Evolutionary conservation across 2,329 filamentous ascomycete species (phyloP), one percentile per base, ranked within the genome.

Genomic region (Talaromyces rugulosus): DNA sequence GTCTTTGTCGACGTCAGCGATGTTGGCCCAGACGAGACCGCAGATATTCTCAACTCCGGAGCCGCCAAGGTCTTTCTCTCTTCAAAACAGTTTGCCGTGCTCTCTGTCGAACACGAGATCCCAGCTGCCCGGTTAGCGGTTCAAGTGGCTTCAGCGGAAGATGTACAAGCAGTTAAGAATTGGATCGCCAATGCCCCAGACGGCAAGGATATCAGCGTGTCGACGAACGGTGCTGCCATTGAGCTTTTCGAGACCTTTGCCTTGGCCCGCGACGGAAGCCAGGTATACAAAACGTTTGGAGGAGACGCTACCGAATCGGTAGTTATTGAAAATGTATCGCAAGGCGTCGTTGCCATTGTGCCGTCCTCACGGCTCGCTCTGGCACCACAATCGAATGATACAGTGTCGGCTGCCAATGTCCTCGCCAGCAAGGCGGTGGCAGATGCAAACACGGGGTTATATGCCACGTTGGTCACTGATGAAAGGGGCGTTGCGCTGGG

Each of bases 381-480:
- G 55, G 86, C 89, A 68, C 81, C 85, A 51, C 83, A 89, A 56
- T 74, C 83, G 11, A 79, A 82, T 51, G 73, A 83, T 18, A 81
- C 82, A 58, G 79, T 97, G 30, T 87, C 87, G 42, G 84, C 91
- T 5, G 83, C 87, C 12, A 87, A 86, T 69, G 78, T 97, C 33
- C 82, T 98, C 64, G 85, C 91, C 57, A 83, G 86, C 2, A 87
- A 88, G 66, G 92, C 92, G 77, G 88, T 85, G 65, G 91, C 90
- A 44, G 95, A 99, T 75, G 85, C 92, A 65, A 77, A 86, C 4
- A 96, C 97, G 72, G 89, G 90, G 8, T 83, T 99, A 8, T 87
- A 96, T 67, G 89, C 95, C 1, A 99, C 95, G 0, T 85, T 96
- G 4, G 95, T 99, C 7, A 92, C 90, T 1, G 92, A 99, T 72